Conservation (phyloP, 495 filamentous ascomycete species). For the Pyrenopolyporus hunteri region DNA sequence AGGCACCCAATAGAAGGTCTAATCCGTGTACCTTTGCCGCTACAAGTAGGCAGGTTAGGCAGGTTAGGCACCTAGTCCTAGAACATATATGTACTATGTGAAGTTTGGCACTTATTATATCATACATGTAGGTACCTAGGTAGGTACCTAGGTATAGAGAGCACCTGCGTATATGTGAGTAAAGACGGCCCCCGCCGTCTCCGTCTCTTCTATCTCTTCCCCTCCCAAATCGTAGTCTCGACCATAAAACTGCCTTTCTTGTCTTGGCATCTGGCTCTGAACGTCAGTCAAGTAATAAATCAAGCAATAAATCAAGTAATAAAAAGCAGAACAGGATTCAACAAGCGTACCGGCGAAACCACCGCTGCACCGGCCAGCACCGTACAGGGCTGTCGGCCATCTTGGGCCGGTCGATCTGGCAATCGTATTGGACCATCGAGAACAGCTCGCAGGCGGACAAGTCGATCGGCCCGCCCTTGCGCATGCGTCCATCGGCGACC, state of each 20-base stretch:
- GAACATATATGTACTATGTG: not conserved
- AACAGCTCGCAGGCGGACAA: conserved; percentile 73
- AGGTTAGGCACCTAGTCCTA: too few relatives aligned
- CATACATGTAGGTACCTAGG: not conserved
- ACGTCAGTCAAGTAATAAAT: too few relatives aligned
- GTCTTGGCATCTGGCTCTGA: conserved; percentile 68
- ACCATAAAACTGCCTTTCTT: conserved; percentile 68
- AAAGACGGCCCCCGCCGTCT: conserved; percentile 12
- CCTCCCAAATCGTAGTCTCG: conserved; percentile 84
- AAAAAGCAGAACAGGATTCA: not conserved
- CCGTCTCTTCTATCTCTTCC: conserved; percentile 16
- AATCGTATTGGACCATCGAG: conserved; percentile 83
- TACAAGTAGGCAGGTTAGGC: too few relatives aligned
- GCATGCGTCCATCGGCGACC: conserved; percentile 50
- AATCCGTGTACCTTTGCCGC: too few relatives aligned
- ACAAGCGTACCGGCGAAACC: conserved; percentile 73
- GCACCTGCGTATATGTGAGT: too few relatives aligned
- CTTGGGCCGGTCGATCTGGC: conserved; percentile 64
- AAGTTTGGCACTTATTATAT: not conserved
- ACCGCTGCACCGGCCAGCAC: conserved; percentile 76
- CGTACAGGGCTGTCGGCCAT: conserved; percentile 60
- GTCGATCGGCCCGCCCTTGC: conserved; percentile 61
- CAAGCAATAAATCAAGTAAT: conserved; percentile 1
- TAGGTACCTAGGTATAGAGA: not conserved
- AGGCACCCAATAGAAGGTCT: too few relatives aligned